Evolutionary conservation across 129 eudicot genomes (phyloP), one percentile per base, ranked within the genome.

Genomic region (Sambucus nigra): DNA sequence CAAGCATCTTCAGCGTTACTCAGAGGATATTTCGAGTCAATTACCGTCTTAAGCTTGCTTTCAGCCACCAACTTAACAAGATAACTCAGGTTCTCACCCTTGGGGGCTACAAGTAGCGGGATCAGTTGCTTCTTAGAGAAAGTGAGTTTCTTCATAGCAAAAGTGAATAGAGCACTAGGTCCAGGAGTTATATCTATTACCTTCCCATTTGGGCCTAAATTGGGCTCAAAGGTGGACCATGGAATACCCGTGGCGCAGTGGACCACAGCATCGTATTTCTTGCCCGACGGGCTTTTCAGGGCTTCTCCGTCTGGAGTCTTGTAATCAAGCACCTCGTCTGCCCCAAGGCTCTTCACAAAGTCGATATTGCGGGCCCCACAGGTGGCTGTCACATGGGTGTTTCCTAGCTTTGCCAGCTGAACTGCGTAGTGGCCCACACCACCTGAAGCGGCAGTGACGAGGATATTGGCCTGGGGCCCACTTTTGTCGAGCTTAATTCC

Each of bases 271-370:
- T 88, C 96, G 14, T 83, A 88, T 60, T 80, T 80, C 69, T 61
- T 65, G 26, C 79, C 84, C 0, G 96, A 88, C 3, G 96, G 96
- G 67, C 94, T 83, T 62, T 71, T 75, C 10, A 88, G 59, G 25
- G 87, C 69, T 0, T 91, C 84, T 12, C 96, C 94, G 21, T 83
- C 82, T 25, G 91, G 72, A 49, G 96, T 83, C 59, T 76, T 80
- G 73, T 88, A 88, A 51, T 88, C 96, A 21, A 88, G 59, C 19
- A 88, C 94, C 71, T 88, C 96, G n/a, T 88, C 94, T 15, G 94
- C 96, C 15, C 96, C 89, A 27, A 88, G 72, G 69, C 76, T 51
- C 66, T 67, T 80, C 7, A 88, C 84, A 0, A 88, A 61, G 23
- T 88, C 80, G 0, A 83, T 39, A 55, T 88, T 88, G 64, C 96